Evolutionary conservation across 108 stramenopile species (phyloP).

Genomic region (Heterococcus sp.): DNA sequence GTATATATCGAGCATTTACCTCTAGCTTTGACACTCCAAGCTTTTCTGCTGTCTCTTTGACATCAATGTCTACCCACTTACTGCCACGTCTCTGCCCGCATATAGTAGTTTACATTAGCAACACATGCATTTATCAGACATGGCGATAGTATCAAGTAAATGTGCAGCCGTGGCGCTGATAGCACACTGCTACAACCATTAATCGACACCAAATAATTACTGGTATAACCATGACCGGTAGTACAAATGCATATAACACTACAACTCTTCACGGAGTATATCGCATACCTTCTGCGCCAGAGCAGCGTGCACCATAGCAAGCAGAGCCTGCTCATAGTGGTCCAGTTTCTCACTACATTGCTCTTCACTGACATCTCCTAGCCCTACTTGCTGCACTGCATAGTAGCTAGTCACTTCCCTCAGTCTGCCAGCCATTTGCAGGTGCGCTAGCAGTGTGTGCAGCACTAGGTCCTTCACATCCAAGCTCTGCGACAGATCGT

Average conservation of each 20-base stretch:
- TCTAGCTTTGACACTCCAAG: conserved; percentile 9
- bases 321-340: not conserved
- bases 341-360: not conserved
- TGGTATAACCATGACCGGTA: no score
- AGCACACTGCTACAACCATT: no score
- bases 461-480: conserved; percentile 35
- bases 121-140: no score
- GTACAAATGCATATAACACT: no score
- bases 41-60: not conserved
- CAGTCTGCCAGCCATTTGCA: conserved; percentile 33
- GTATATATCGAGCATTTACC: not conserved
- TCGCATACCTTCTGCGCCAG: not conserved
- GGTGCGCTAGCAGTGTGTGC: conserved; percentile 38
- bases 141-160: no score
- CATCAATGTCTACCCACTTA: conserved; percentile 26
- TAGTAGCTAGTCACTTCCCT: conserved; percentile 22
- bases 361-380: conserved; percentile 2
- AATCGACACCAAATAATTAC: no score
- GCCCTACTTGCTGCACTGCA: conserved; percentile 8
- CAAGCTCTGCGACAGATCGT: conserved; percentile 28
- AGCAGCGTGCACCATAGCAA: conserved; percentile 2
- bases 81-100: no score
- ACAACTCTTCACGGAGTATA: no score
- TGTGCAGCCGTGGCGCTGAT: no score
- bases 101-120: no score